Conservation (phyloP, 164 flowering plant genomes). For the Vitis vinifera region ASM3070453v1 NC_081819.1:19012001-19012500, state of each 20-base stretch:
- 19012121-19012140: conserved; percentile 59
- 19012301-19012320: conserved; percentile 38
- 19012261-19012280: conserved; percentile 48
- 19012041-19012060: conserved; percentile 46
- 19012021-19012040: conserved; percentile 31
- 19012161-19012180: conserved; percentile 35
- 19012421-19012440: conserved; percentile 62
- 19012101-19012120: conserved; percentile 59
- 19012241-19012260: conserved; percentile 53
- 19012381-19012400: conserved; percentile 54
- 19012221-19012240: conserved; percentile 42
- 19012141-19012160: conserved; percentile 56
- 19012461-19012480: conserved; percentile 46
- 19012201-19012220: conserved; percentile 59
- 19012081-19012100: conserved; percentile 53
- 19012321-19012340: conserved; percentile 51
- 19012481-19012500: conserved; percentile 49
- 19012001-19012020: conserved; percentile 14
- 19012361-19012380: conserved; percentile 62
- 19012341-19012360: conserved; percentile 59
- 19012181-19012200: conserved; percentile 40
- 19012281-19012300: conserved; percentile 47
- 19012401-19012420: conserved; percentile 65
- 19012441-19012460: conserved; percentile 48
- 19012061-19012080: conserved; percentile 51